Conservation (phyloP, 306 rosid genomes). For the Dalbergia cochinchinensis region DNA sequence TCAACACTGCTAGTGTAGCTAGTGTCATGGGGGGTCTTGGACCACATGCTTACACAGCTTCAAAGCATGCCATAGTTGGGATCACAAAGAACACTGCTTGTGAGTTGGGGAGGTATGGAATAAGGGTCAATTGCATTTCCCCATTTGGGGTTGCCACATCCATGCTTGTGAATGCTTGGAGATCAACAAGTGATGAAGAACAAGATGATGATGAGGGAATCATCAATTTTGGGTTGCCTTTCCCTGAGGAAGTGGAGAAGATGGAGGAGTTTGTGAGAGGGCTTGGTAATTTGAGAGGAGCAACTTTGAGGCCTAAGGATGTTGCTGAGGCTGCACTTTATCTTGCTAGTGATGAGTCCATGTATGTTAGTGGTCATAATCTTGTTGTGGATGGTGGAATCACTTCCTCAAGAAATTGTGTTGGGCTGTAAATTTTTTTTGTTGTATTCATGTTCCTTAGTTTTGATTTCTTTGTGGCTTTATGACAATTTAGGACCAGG, state of each 20-base stretch:
- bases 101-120: conserved; percentile 78
- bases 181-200: conserved; percentile 40
- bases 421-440: conserved; percentile 54
- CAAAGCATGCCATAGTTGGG: conserved; percentile 94
- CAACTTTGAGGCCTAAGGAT: conserved; percentile 71
- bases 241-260: conserved; percentile 67
- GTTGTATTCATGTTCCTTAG: not conserved
- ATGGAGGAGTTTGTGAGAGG: conserved; percentile 89
- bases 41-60: conserved; percentile 90
- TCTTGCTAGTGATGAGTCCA: conserved; percentile 94
- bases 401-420: conserved; percentile 80
- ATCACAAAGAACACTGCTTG: conserved; percentile 83
- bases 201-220: conserved; percentile 21
- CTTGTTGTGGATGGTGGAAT: conserved; percentile 94
- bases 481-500: conserved; percentile 14
- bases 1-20: conserved; percentile 82
- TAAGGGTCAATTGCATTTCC: conserved; percentile 84
- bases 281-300: conserved; percentile 74
- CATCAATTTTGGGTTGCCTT: conserved; percentile 58
- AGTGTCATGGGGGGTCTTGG: conserved; percentile 86
- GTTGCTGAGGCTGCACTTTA: conserved; percentile 93
- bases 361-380: conserved; percentile 91
- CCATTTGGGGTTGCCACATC: conserved; percentile 96
- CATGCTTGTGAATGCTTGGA: conserved; percentile 87
- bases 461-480: not conserved